Evolutionary conservation across 2,329 filamentous ascomycete species (phyloP).

Genomic region (Arthrobotrys megalospora): DNA sequence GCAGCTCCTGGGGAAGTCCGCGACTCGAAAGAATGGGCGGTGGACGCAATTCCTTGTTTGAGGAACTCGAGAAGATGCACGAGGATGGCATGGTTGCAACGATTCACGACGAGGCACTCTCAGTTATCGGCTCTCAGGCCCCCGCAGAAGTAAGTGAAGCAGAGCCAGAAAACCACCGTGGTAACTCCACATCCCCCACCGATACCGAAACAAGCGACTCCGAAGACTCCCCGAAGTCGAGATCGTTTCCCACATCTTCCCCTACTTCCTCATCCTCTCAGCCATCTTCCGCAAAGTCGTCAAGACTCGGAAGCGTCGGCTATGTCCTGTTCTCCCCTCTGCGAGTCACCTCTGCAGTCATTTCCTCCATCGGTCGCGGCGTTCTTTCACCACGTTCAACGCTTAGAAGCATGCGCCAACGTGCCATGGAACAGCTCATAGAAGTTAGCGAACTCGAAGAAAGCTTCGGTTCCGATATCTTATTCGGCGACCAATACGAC

Average conservation of each 20-base stretch:
- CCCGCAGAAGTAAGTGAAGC: constrained; percentile 56
- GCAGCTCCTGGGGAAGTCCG: constrained; percentile 56
- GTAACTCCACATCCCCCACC: constrained; percentile 50
- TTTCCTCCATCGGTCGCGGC: constrained; percentile 46
- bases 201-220: constrained; percentile 61
- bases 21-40: constrained; percentile 43
- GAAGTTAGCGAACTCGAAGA: constrained; percentile 58
- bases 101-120: constrained; percentile 52
- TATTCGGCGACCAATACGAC: constrained; percentile 60
- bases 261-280: constrained; percentile 28
- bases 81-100: constrained; percentile 50
- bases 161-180: constrained; percentile 35
- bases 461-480: constrained; percentile 53
- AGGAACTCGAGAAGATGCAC: constrained; percentile 53
- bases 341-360: constrained; percentile 50
- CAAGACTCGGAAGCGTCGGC: constrained; percentile 40
- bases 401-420: constrained; percentile 51
- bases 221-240: constrained; percentile 50
- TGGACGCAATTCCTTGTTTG: constrained; percentile 55
- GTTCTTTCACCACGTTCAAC: constrained; percentile 55
- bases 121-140: constrained; percentile 38
- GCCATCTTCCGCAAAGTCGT: constrained; percentile 36
- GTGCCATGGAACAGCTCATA: constrained; percentile 56
- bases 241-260: constrained; percentile 30
- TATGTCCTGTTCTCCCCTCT: constrained; percentile 58